Evolutionary conservation across 495 filamentous ascomycete species (phyloP).

Genomic region (Tetracladium marchalianum): DNA sequence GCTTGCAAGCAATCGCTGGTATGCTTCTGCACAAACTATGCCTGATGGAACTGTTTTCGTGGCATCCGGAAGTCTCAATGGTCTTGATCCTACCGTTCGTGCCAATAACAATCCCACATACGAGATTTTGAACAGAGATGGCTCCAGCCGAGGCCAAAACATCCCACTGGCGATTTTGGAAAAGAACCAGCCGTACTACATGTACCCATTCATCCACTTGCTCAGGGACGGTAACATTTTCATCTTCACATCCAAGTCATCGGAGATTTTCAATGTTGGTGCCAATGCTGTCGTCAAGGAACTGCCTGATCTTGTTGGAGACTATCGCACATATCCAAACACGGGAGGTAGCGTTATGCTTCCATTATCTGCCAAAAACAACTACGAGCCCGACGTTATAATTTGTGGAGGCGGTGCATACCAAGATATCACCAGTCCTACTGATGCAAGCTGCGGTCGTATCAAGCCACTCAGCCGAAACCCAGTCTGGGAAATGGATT

Average conservation of each 20-base stretch:
- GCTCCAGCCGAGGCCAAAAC: conserved; percentile 31
- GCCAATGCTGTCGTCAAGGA: conserved; percentile 28
- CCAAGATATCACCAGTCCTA: conserved; percentile 50
- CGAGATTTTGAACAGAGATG: conserved; percentile 40
- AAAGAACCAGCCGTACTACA: conserved; percentile 53
- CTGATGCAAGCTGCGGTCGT: conserved; percentile 48
- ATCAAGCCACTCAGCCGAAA: conserved; percentile 41
- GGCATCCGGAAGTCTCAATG: conserved; percentile 51
- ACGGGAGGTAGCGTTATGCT: conserved; percentile 51
- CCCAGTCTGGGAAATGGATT: conserved; percentile 51
- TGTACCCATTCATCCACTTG: conserved; percentile 57
- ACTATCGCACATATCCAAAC: conserved; percentile 54
- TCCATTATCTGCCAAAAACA: conserved; percentile 39
- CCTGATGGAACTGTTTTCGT: conserved; percentile 47
- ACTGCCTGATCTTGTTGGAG: conserved; percentile 47
- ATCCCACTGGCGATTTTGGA: conserved; percentile 39
- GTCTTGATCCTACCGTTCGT: conserved; percentile 42
- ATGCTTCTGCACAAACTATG: conserved; percentile 48
- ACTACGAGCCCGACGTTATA: conserved; percentile 43
- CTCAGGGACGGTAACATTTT: conserved; percentile 46
- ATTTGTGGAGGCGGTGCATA: conserved; percentile 56
- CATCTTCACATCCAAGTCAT: conserved; percentile 44
- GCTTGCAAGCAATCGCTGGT: conserved; percentile 46
- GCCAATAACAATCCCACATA: conserved; percentile 54
- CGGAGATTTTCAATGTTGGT: conserved; percentile 43